Conservation (phyloP, 2,329 filamentous ascomycete species). For the Monosporascus sp. region DNA sequence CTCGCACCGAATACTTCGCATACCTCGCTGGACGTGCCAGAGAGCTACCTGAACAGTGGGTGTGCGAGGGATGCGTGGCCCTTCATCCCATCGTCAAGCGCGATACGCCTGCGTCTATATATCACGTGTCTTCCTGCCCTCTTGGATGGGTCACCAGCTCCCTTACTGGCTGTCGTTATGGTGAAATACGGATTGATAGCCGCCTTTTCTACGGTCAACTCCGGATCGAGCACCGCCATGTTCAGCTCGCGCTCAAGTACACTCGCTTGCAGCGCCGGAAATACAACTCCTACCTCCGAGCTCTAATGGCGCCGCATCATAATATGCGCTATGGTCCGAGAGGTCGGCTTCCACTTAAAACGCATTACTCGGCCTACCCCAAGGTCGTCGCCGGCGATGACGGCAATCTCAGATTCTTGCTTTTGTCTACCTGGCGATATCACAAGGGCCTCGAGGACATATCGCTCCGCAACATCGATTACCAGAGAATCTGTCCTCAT, state of each 20-base stretch:
- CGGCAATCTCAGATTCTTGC: background rate
- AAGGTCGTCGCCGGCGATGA: background rate
- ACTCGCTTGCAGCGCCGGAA: background rate
- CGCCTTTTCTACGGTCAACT: background rate
- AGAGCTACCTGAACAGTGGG: constrained; percentile 1
- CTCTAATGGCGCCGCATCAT: background rate
- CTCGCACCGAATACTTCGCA: background rate
- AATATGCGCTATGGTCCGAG: background rate
- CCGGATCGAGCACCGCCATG: constrained; percentile 3
- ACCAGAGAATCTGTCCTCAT: background rate
- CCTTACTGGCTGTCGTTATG: too few species aligned
- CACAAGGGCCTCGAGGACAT: background rate
- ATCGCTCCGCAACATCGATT: background rate
- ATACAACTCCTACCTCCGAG: background rate
- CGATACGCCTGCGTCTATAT: background rate
- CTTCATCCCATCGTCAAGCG: background rate
- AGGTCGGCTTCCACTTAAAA: background rate
- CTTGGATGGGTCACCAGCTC: background rate
- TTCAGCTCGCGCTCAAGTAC: constrained; percentile 10
- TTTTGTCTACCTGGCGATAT: background rate
- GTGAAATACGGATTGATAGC: too few species aligned
- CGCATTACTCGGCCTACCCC: background rate
- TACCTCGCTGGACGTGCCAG: constrained; percentile 4
- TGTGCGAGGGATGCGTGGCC: constrained; percentile 4
- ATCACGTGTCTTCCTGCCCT: background rate